These are phyloP conservation scores for Parietaria judaica DNA, from an alignment of 306 rosid genomes.

Conservation along the genomic window DNA sequence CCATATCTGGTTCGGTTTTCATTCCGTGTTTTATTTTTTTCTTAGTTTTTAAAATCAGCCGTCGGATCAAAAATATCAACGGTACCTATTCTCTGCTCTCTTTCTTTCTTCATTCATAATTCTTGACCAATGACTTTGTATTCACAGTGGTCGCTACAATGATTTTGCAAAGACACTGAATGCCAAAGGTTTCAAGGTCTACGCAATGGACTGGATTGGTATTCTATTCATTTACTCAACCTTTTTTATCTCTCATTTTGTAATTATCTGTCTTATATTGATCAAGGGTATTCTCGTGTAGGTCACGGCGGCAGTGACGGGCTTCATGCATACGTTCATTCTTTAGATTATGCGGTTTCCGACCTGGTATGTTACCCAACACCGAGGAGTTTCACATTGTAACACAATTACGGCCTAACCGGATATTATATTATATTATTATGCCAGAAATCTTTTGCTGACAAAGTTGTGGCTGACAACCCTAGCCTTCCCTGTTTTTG, in stretches of 20 bases:
- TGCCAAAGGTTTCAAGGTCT: slow-evolving; percentile 76
- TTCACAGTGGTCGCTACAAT: slow-evolving; percentile 65
- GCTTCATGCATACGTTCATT: slow-evolving; percentile 79
- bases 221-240: no score
- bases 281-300: slow-evolving; percentile 9
- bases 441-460: slow-evolving; percentile 56
- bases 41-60: no score
- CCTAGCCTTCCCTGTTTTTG: slow-evolving; percentile 75
- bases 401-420: no score
- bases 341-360: slow-evolving; percentile 77
- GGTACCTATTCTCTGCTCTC: no score
- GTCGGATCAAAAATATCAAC: no score
- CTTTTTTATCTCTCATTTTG: no score
- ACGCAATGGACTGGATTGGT: slow-evolving; percentile 98
- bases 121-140: slow-evolving; percentile 19
- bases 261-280: no score
- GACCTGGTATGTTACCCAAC: slow-evolving; percentile 55
- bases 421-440: neutral
- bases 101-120: no score
- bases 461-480: slow-evolving; percentile 60
- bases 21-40: slow-evolving; percentile 6
- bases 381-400: neutral
- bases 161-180: slow-evolving; percentile 76
- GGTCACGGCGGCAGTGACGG: slow-evolving; percentile 99
- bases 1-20: neutral